These are phyloP conservation scores for Phaeosphaeriaceae sp. DNA, from an alignment of 2,329 filamentous ascomycete genomes.

Conservation along the genomic window DNA sequence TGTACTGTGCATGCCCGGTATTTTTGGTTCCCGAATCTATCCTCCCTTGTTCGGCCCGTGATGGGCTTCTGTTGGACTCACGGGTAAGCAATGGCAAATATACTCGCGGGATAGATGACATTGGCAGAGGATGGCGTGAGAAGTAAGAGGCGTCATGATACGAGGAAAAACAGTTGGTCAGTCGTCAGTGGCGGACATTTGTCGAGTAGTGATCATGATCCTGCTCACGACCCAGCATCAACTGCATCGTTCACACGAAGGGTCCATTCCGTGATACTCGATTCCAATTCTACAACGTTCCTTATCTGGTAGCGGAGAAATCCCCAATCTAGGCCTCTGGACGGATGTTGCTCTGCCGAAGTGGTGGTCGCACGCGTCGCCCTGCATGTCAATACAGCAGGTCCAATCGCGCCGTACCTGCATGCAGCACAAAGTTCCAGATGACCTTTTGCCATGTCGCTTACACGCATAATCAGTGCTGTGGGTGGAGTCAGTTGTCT, in stretches of 20 bases:
- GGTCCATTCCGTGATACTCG: neutral
- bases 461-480: constrained; percentile 36
- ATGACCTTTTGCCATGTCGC: constrained; percentile 20
- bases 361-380: constrained; percentile 3
- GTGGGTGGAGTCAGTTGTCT: constrained; percentile 32
- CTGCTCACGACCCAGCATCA: neutral
- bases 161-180: neutral
- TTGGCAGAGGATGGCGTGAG: neutral
- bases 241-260: neutral
- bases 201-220: neutral
- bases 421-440: constrained; percentile 12
- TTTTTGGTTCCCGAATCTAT: neutral
- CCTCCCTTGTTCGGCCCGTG: neutral
- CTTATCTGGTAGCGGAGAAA: constrained; percentile 11
- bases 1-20: too few relatives aligned
- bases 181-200: constrained; percentile 4
- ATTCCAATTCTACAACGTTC: constrained; percentile 5
- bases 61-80: neutral
- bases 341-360: constrained; percentile 12
- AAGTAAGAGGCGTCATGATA: neutral
- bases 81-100: neutral
- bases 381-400: neutral
- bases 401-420: constrained; percentile 7
- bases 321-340: constrained; percentile 1
- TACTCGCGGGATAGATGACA: neutral